Evolutionary conservation across 345 rosid genomes (phyloP), one percentile per base, ranked within the genome.

Genomic region (Pseudoturritis turrita): DNA sequence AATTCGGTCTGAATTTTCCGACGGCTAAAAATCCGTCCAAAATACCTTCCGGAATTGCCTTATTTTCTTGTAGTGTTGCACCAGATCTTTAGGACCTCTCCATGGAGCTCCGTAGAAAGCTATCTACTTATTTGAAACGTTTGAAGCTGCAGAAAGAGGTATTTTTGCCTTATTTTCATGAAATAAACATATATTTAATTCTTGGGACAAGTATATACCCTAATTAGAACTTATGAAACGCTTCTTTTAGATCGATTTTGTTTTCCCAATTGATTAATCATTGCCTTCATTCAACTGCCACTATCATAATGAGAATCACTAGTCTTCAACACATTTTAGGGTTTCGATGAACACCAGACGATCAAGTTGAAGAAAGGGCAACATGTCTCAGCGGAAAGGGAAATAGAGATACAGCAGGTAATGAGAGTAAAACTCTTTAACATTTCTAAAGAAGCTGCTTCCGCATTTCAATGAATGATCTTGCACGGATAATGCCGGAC

Each of bases 401-500:
- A 80, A 72, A 68, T 75, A 65, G 83, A 80, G 67, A 80, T 82
- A 37, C 68, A 68, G 7, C 83, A 80, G 85, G 85, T 82, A 74
- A 18, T 39, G 63, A 70, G 19, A n/a, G 14, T 1, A n/a, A n/a
- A n/a, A n/a, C 8, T 19, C 28, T 15, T 23, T 29, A 31, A 59
- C n/a, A 41, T 18, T 18, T 9, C 23, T 63, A 43, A 26, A 11
- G 19, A 37, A 26, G n/a, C 40, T 35, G 21, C 0, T 25, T 58
- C 21, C 3, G 26, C 10, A 10, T 62, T 17, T 45, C 22, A 0
- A 1, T 92, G 77, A 87, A 85, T 72, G 98, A 92, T 66, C 91
- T 92, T 52, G 96, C 96, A 70, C 95, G 89, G 79, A 87, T 92
- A 53, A 89, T 92, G 98, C 89, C 89, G 73, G 98, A 92, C 80